These are phyloP conservation scores for Krasilnikovozyma curviuscula DNA, from an alignment of 768 basidiomycete genomes.

Conservation along the genomic window DNA sequence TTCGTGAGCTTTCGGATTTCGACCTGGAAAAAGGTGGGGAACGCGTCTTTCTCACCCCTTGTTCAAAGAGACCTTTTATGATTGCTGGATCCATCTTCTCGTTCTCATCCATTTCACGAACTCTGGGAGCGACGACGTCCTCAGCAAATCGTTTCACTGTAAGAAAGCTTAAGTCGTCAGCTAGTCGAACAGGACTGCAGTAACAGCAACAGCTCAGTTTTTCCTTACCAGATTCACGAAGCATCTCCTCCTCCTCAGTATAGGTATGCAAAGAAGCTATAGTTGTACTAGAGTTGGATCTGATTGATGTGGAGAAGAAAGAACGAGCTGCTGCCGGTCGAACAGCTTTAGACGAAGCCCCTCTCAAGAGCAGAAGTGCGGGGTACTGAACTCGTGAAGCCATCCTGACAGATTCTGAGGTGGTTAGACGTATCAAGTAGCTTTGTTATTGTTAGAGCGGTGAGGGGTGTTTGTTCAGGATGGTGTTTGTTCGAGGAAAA, in stretches of 20 bases:
- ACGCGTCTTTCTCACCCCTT: constrained; percentile 46
- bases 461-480: too few relatives aligned
- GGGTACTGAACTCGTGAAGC: too few relatives aligned
- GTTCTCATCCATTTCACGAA: constrained; percentile 93
- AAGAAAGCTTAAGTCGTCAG: background rate
- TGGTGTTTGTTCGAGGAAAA: too few relatives aligned
- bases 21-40: background rate
- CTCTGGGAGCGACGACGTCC: constrained; percentile 76
- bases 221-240: constrained; percentile 62
- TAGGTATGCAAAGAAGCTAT: constrained; percentile 46
- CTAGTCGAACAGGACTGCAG: background rate
- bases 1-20: too few relatives aligned
- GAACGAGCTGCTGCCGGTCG: too few relatives aligned
- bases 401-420: too few relatives aligned
- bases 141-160: constrained; percentile 69
- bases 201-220: background rate
- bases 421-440: too few relatives aligned
- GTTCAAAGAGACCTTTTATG: constrained; percentile 77
- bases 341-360: too few relatives aligned
- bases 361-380: too few relatives aligned
- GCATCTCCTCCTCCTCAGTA: constrained; percentile 86
- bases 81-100: constrained; percentile 78
- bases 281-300: too few relatives aligned
- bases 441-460: too few relatives aligned
- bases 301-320: too few relatives aligned